Base-by-base conservation (phyloP, 2,329 filamentous ascomycete genomes). In the Sporothrix pseudoabietina region DNA sequence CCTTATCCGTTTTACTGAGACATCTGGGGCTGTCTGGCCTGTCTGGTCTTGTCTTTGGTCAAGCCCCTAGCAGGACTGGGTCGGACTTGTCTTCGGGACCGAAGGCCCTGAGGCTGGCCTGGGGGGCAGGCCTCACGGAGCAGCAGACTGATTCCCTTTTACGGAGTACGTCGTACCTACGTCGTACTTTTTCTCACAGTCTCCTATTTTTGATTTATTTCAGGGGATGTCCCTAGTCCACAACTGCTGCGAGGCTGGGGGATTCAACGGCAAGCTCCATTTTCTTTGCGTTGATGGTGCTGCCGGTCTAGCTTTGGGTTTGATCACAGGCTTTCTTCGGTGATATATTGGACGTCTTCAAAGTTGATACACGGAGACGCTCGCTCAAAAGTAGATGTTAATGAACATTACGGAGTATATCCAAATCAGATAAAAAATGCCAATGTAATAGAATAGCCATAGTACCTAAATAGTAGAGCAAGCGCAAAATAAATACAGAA, bases 41-140 rank as follows among this genome's bases (percentile, higher is more conserved):
- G 35, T 35, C 35, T 7, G 3, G 35, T 35, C 35, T n/a, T 41
- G 32, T 10, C 59, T 63, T 32, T 63, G 59, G 22, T 63, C 59
- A 26, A 26, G n/a, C 35, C n/a, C 41, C 39, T 39, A 30, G 22
- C 39, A 26, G 22, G 39, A 7, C 59, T 65, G 61, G 39, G 61
- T 30, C 61, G 61, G 61, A 19, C 39, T 47, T 65, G 22, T 4
- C 22, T 44, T 66, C 61, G 61, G 61, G 61, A 66, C 39, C 61
- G 61, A 66, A 47, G 39, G 12, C 61, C 2, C 35, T 35, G 30
- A 2, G 9, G 9, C 41, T 44, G 41, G 6, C 9, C 41, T 44
- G 41, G 9, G 41, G 39, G 3, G 6, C 41, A 35, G n/a, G 32
- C 57, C 35, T 63, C n/a, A 32, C 16, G 61, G 61, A 16, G 47